Evolutionary conservation across 2,329 filamentous ascomycete genomes (phyloP).

Genomic region (Arthroderma sp.): DNA sequence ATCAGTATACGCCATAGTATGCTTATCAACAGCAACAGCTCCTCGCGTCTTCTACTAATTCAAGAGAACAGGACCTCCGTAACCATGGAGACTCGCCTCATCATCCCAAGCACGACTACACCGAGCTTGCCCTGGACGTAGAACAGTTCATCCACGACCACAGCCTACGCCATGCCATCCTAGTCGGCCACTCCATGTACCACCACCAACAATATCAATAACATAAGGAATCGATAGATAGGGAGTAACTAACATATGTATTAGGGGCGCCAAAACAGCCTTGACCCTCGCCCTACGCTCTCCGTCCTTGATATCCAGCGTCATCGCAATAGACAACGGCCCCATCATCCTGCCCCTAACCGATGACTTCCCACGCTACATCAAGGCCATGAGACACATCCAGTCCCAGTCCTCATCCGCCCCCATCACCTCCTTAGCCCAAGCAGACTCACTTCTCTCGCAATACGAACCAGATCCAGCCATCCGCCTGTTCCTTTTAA

Average conservation of each 20-base stretch:
- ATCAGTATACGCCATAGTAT: constrained; percentile 5
- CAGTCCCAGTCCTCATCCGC: constrained; percentile 57
- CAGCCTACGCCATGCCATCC: constrained; percentile 8
- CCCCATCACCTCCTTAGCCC: constrained; percentile 49
- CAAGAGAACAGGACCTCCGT: constrained; percentile 8
- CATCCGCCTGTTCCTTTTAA: constrained; percentile 70
- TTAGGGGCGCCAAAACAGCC: constrained; percentile 16
- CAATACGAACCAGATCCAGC: constrained; percentile 46
- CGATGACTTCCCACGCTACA: constrained; percentile 40
- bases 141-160: constrained; percentile 16
- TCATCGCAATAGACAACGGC: constrained; percentile 19
- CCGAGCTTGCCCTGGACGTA: constrained; percentile 19
- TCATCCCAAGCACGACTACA: constrained; percentile 17
- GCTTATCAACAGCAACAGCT: neutral
- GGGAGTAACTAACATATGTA: neutral
- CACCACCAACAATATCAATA: neutral
- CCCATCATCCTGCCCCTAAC: constrained; percentile 15
- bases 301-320: constrained; percentile 14
- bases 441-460: constrained; percentile 61
- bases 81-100: constrained; percentile 8
- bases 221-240: neutral
- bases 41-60: neutral
- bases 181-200: constrained; percentile 10
- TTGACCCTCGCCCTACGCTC: constrained; percentile 17
- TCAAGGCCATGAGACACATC: constrained; percentile 65